These are phyloP conservation scores for Pezizomycotina sp. DNA, from an alignment of 2,329 filamentous ascomycete species.

Conservation along the genomic window DNA sequence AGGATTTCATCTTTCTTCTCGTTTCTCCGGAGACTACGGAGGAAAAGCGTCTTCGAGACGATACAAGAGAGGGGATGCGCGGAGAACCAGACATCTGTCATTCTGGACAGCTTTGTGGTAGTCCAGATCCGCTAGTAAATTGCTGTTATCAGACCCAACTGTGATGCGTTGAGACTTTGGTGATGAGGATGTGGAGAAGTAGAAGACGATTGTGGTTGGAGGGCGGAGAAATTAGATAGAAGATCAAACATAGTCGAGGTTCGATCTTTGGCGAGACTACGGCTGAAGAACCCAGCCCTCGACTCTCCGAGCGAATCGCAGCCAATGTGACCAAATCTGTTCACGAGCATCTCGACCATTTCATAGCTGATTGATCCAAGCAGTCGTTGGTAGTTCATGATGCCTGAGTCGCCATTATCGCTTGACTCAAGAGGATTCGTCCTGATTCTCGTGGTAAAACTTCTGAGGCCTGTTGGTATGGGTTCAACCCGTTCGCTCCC, in stretches of 20 bases:
- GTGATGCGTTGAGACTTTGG: too few relatives aligned
- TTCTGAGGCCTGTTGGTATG: conserved; percentile 11
- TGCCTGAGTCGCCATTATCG: conserved; percentile 15
- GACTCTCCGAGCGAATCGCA: conserved; percentile 15
- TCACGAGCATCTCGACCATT: conserved; percentile 18
- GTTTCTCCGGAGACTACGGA: conserved; percentile 17
- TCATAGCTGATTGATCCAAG: conserved; percentile 19
- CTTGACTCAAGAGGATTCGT: conserved; percentile 14
- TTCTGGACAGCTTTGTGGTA: conserved; percentile 17
- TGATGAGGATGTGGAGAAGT: too few relatives aligned
- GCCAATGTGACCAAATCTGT: conserved; percentile 18
- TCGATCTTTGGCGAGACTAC: conserved; percentile 17
- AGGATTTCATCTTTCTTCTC: conserved; percentile 17
- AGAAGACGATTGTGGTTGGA: too few relatives aligned
- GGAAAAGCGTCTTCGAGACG: conserved; percentile 20
- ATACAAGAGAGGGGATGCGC: conserved; percentile 20
- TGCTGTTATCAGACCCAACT: too few relatives aligned
- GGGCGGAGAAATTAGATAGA: conserved; percentile 11
- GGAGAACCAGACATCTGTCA: conserved; percentile 21
- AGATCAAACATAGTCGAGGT: conserved; percentile 17
- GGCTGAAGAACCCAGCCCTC: conserved; percentile 15
- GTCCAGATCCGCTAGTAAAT: conserved; percentile 10
- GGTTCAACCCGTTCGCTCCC: conserved; percentile 15
- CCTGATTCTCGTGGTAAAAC: conserved; percentile 7
- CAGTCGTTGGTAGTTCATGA: conserved; percentile 18